Conservation (phyloP, 257 asterid genomes). For the Nicotiana paniculata region DNA sequence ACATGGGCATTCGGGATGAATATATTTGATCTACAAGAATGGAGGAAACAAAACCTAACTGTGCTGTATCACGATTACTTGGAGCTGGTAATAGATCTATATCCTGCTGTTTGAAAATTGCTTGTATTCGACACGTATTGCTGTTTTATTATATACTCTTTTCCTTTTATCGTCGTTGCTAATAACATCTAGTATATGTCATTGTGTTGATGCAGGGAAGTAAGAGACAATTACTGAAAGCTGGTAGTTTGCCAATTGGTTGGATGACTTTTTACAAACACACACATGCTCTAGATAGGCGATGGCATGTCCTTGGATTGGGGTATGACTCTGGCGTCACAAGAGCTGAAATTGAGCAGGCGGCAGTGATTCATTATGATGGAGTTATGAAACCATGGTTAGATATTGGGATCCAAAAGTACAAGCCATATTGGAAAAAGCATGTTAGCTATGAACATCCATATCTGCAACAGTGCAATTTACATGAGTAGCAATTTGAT, state of each 20-base stretch:
- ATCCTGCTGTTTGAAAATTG: constrained; percentile 2
- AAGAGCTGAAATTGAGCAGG: constrained; percentile 43
- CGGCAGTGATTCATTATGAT: constrained; percentile 76
- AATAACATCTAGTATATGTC: background rate
- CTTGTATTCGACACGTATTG: background rate
- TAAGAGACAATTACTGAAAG: constrained; percentile 44
- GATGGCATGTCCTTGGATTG: constrained; percentile 76
- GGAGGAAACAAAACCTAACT: constrained; percentile 68
- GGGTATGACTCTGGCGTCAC: constrained; percentile 57
- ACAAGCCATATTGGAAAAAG: constrained; percentile 61
- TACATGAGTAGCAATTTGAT: constrained; percentile 43
- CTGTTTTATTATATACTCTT: background rate
- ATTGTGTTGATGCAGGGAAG: constrained; percentile 45
- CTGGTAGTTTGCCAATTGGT: constrained; percentile 84
- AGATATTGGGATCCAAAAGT: constrained; percentile 70
- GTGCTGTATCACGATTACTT: constrained; percentile 57
- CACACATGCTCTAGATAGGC: constrained; percentile 51
- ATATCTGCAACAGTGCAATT: constrained; percentile 67
- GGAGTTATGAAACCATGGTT: constrained; percentile 89
- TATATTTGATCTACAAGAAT: constrained; percentile 68
- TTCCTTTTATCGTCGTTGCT: background rate
- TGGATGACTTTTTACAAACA: constrained; percentile 74
- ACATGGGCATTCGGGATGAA: constrained; percentile 99
- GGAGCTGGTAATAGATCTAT: constrained; percentile 45
- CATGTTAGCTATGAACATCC: constrained; percentile 70